A percentile compares a stretch with the other conserved stretches of the same genome.
Conservation (phyloP, 441 rosid species). For the Pelargonium fulgidum region DNA sequence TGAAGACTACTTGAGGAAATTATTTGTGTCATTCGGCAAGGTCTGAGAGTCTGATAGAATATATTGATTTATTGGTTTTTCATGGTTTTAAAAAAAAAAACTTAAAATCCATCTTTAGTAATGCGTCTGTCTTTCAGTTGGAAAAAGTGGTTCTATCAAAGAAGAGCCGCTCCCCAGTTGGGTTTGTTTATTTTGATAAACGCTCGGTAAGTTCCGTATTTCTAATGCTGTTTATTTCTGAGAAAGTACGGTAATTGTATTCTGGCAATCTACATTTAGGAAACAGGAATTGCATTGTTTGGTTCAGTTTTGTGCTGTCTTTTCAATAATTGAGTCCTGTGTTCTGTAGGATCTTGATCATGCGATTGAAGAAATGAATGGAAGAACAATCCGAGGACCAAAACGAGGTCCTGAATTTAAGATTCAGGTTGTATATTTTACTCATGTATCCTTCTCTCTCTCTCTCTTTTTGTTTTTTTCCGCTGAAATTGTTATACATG, state of each 20-base stretch:
- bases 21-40: conserved; percentile 14
- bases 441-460: not conserved
- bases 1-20: conserved; percentile 11
- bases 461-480: not conserved
- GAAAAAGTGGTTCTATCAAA: conserved; percentile 8
- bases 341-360: conserved; percentile 2
- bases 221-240: not conserved
- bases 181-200: conserved; percentile 8
- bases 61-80: not conserved
- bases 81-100: not conserved
- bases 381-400: conserved; percentile 11
- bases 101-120: not conserved
- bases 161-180: conserved; percentile 5
- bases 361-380: conserved; percentile 12
- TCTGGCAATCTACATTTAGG: not conserved
- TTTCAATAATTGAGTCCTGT: not conserved
- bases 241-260: not conserved
- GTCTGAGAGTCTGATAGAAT: not conserved
- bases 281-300: not conserved
- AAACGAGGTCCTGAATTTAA: conserved; percentile 7
- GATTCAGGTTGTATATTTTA: conserved; percentile 1
- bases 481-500: not conserved
- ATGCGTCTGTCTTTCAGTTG: conserved; percentile 9
- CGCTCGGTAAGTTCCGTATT: conserved; percentile 4
- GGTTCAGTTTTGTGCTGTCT: not conserved